phyloP scores from a whole-genome alignment of 306 rosid genomes.

The Vigna trinervia region DNA sequence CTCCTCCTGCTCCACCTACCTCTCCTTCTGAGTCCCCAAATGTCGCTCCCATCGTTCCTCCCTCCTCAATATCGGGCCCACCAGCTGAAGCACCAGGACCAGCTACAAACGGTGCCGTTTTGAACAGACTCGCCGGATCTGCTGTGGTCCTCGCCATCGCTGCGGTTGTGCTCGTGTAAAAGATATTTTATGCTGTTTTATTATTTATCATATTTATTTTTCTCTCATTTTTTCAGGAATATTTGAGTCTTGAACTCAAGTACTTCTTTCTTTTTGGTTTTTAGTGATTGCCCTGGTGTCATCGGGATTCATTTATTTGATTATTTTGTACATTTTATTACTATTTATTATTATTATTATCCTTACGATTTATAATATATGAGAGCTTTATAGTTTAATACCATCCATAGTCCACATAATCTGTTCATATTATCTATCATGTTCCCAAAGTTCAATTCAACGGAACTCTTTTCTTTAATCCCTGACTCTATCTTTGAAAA shows the following conservation, averaged over 20 bases:
- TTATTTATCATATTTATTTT: not conserved
- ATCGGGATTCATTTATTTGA: slow-evolving; percentile 34
- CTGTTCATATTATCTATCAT: too few species aligned
- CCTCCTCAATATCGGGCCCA: slow-evolving; percentile 40
- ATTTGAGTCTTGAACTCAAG: not conserved
- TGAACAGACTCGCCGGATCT: slow-evolving; percentile 44
- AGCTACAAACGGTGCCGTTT: slow-evolving; percentile 37
- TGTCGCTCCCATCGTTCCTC: slow-evolving; percentile 15
- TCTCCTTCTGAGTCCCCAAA: slow-evolving; percentile 32
- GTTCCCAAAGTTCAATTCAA: too few species aligned
- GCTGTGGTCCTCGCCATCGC: not conserved
- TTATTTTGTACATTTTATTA: slow-evolving; percentile 14
- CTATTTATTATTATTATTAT: not conserved
- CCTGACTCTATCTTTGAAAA: too few species aligned
- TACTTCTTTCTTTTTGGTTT: not conserved
- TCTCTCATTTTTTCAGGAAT: not conserved
- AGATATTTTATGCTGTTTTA: not conserved
- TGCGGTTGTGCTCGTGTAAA: slow-evolving; percentile 38
- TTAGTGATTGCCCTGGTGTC: not conserved
- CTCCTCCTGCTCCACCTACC: slow-evolving; percentile 33
- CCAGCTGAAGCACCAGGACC: slow-evolving; percentile 49
- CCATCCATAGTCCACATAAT: too few species aligned
- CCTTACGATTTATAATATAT: not conserved
- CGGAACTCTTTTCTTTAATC: too few species aligned
- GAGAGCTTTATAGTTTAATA: too few species aligned